phyloP scores from a whole-genome alignment of 495 filamentous ascomycete genomes.

The Penicillium silybi region DNA sequence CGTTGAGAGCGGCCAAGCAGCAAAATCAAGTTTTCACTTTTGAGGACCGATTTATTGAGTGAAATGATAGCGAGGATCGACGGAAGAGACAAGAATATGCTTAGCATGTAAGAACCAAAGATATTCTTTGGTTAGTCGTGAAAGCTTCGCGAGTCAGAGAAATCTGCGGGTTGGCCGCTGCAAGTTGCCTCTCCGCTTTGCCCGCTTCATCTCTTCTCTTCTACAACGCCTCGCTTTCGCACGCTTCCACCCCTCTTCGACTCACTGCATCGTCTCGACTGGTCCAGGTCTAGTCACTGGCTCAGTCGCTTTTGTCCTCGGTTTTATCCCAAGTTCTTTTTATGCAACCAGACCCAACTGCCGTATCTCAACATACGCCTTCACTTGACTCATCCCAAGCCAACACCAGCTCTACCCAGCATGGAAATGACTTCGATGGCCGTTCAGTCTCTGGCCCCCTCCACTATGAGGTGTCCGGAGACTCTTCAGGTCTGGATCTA shows the following conservation, averaged over 20 bases:
- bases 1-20: slow-evolving; percentile 4
- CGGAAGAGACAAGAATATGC: neutral
- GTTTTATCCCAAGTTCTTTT: slow-evolving; percentile 53
- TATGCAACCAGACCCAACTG: slow-evolving; percentile 84
- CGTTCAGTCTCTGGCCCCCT: slow-evolving; percentile 36
- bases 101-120: neutral
- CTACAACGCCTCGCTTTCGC: slow-evolving; percentile 8
- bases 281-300: slow-evolving; percentile 44
- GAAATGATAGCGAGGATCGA: neutral
- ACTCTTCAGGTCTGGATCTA: slow-evolving; percentile 24
- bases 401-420: slow-evolving; percentile 52
- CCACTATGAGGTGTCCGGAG: slow-evolving; percentile 24
- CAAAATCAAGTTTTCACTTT: neutral
- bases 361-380: slow-evolving; percentile 53
- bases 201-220: slow-evolving; percentile 8
- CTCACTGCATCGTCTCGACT: slow-evolving; percentile 27
- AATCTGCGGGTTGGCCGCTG: slow-evolving; percentile 17
- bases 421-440: slow-evolving; percentile 65
- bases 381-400: slow-evolving; percentile 41
- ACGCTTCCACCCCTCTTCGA: slow-evolving; percentile 7
- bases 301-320: slow-evolving; percentile 60
- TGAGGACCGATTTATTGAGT: neutral
- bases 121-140: neutral
- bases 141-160: neutral
- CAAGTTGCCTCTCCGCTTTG: slow-evolving; percentile 11